These are phyloP conservation scores for Pseudocercospora ulei DNA, from an alignment of 2,329 filamentous ascomycete species.

Conservation along the genomic window DNA sequence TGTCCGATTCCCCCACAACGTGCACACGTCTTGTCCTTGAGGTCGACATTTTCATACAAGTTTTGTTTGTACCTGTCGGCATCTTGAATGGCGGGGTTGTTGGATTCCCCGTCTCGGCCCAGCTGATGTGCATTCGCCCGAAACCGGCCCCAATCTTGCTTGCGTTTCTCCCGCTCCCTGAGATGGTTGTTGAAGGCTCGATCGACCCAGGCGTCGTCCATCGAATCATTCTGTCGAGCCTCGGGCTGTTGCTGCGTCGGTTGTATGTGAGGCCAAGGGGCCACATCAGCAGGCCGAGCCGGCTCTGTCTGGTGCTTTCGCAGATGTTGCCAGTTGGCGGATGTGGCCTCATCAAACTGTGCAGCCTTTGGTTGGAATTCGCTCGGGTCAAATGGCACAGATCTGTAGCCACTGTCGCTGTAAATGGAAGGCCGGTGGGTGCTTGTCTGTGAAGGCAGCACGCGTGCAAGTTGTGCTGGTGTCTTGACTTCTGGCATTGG, in stretches of 20 bases:
- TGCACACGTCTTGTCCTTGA: conserved; percentile 10
- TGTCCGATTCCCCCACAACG: conserved; percentile 20
- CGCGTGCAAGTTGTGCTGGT: not conserved
- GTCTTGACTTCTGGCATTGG: not conserved
- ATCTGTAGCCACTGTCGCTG: conserved; percentile 20
- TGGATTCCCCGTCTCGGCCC: not conserved
- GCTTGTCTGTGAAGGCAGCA: not conserved
- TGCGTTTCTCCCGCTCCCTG: conserved; percentile 9
- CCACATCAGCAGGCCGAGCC: not conserved
- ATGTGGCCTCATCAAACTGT: conserved; percentile 15
- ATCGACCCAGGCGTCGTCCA: conserved; percentile 14
- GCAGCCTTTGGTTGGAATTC: conserved; percentile 10
- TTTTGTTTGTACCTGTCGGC: not conserved
- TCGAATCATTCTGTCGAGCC: conserved; percentile 3
- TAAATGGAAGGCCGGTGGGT: not conserved
- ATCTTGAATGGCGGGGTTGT: conserved; percentile 2
- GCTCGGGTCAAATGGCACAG: conserved; percentile 20
- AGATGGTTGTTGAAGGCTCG: conserved; percentile 12
- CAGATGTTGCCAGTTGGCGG: conserved; percentile 27
- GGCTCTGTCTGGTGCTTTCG: conserved; percentile 14
- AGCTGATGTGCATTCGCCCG: too few relatives aligned
- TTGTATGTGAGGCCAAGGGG: conserved; percentile 1
- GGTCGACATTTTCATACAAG: not conserved
- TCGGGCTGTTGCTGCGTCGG: conserved; percentile 9
- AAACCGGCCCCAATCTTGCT: conserved; percentile 4